These are phyloP conservation scores for Boehmeria nivea DNA, from an alignment of 306 rosid species.

Conservation along the genomic window DNA sequence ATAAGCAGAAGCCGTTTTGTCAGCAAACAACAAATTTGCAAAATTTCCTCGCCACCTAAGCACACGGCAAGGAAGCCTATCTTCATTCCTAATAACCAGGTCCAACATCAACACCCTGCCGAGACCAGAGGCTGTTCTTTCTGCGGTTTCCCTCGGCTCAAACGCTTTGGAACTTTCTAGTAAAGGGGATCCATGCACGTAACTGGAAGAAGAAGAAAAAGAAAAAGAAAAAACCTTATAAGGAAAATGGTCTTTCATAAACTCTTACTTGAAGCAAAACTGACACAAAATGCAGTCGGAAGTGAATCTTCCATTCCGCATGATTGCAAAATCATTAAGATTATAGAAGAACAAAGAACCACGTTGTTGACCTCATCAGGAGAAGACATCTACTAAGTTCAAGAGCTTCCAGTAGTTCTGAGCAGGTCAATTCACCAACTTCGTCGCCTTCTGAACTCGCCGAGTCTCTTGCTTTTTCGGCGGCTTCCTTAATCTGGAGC, in stretches of 20 bases:
- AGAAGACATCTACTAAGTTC: conserved; percentile 88
- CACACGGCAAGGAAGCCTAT: conserved; percentile 84
- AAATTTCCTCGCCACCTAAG: conserved; percentile 97
- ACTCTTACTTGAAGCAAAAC: background rate
- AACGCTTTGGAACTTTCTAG: conserved; percentile 73
- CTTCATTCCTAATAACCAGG: conserved; percentile 94
- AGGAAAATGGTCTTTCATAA: conserved; percentile 13
- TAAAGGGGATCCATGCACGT: conserved; percentile 90
- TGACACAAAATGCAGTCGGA: too few relatives aligned
- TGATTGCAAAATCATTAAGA: conserved; percentile 7
- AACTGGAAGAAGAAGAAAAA: conserved; percentile 42
- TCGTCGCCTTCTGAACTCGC: conserved; percentile 73
- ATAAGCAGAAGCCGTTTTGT: conserved; percentile 42
- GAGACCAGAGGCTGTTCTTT: conserved; percentile 67
- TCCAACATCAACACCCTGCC: conserved; percentile 90
- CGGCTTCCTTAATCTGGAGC: conserved; percentile 89
- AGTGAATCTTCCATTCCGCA: too few relatives aligned
- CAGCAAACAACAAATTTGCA: conserved; percentile 79
- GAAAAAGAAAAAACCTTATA: conserved; percentile 20
- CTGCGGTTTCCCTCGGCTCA: conserved; percentile 57
- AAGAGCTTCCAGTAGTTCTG: conserved; percentile 95
- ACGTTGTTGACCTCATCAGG: conserved; percentile 67
- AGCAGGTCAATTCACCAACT: conserved; percentile 75
- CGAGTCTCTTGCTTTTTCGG: conserved; percentile 72
- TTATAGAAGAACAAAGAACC: conserved; percentile 7